Percentiles rank a stretch among this genome's conserved stretches.
phyloP scores from a whole-genome alignment of 1,139 yeast genomes.

The Diutina pseudorugosa region DNA sequence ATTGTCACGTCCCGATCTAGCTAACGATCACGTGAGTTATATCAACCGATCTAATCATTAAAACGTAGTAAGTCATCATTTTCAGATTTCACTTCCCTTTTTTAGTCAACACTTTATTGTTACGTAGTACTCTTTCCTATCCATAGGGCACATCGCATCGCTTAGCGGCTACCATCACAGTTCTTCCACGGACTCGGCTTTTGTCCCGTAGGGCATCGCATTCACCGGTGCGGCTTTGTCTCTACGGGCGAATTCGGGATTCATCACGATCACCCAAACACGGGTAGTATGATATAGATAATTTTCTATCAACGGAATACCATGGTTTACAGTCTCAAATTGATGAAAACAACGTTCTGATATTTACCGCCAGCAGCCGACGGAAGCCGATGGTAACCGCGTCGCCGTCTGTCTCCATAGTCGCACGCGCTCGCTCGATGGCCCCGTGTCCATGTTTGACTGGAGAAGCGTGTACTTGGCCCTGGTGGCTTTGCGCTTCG shows the following conservation, averaged over 20 bases:
- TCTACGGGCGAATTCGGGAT: not conserved
- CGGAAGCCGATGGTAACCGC: not conserved
- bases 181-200: not conserved
- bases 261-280: not conserved
- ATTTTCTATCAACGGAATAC: no score
- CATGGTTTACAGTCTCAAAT: no score
- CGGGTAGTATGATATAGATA: no score
- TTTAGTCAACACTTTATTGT: no score
- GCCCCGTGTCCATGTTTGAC: not conserved
- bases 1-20: not conserved
- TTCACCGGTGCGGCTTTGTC: not conserved
- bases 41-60: no score
- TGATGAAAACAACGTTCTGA: no score
- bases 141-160: not conserved
- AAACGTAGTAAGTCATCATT: not conserved
- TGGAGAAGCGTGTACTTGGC: constrained; percentile 37
- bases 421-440: not conserved
- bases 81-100: not conserved
- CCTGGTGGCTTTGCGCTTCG: constrained; percentile 37
- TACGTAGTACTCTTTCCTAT: no score
- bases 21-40: not conserved
- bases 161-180: not conserved
- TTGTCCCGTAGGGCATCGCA: not conserved
- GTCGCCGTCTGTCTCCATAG: not conserved
- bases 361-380: not conserved